Base-by-base conservation (phyloP, 2,329 filamentous ascomycete genomes). In the Fusarium nurragi region DNA sequence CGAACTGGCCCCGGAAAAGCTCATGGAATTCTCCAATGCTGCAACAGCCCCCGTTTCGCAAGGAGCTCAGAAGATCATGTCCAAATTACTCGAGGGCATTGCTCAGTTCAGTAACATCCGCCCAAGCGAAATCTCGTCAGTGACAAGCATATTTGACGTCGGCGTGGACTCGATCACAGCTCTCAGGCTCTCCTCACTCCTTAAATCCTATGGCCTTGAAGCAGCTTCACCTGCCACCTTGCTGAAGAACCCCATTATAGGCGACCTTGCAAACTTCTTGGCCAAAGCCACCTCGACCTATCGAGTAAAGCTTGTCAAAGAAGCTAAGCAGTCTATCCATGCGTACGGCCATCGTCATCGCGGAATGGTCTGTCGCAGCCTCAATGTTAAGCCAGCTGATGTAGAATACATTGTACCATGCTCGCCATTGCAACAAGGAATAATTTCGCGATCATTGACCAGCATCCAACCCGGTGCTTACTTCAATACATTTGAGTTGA, bases 121-220 rank as follows among this genome's bases (percentile, higher is more conserved):
- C 1, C 50, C 72, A 4, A 70, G 77, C 1, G 76, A 79, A 0
- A 78, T 92, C 4, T 78, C 76, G 1, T 78, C 83, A 4, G 80
- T 78, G 1, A 87, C 88, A 0, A 97, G 88, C 59, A 86, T 97
- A 18, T 97, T 95, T 68, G 92, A 97, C 64, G 80, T 97, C 2
- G 94, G 94, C 0, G 82, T 97, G 22, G 94, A 97, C 71, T 97
- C 94, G 0, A 93, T 97, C 16, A 93, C 92, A 0, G 91, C 90
- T 0, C 88, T 96, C 41, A 84, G 87, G 9, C 83, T 97, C 26
- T 84, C 90, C 1, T 82, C 84, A 6, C 75, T 82, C 13, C 79
- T 97, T 14, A 91, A 87, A 66, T 80, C 83, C 4, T 79, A 79
- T 3, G 91, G 92, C 0, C 85, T 93, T 49, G 30, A 71, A 2